Conservation (phyloP, 345 rosid species). For the Citrus mangshanensis region DNA sequence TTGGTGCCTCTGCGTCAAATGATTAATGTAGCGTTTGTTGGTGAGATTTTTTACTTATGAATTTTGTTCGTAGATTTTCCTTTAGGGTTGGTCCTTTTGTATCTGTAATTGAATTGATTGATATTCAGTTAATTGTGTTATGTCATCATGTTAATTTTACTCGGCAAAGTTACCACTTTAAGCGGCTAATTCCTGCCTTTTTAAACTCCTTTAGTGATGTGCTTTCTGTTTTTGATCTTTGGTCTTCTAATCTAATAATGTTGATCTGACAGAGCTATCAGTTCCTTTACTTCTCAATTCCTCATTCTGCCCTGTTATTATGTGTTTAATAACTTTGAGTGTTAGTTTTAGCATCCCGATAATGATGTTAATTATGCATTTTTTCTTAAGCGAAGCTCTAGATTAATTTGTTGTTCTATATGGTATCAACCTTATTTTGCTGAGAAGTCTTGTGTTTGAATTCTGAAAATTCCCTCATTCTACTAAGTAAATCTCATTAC, state of each 20-base stretch:
- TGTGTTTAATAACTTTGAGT: not conserved
- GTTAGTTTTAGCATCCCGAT: not conserved
- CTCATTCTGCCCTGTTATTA: not conserved
- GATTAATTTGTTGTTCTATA: not conserved
- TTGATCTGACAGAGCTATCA: not conserved
- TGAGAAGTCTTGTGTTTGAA: not conserved
- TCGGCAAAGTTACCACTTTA: not conserved
- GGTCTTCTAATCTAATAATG: not conserved
- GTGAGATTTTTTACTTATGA: not conserved
- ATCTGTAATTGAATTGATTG: not conserved
- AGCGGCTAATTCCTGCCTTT: not conserved
- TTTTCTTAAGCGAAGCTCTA: not conserved
- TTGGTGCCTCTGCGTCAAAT: not conserved
- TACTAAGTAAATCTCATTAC: not conserved
- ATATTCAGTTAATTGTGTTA: not conserved
- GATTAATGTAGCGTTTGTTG: not conserved
- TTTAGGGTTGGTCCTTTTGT: not conserved
- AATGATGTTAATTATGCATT: not conserved
- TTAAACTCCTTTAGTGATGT: not conserved
- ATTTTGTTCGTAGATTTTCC: not conserved
- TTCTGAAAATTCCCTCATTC: not conserved
- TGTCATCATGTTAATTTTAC: not conserved
- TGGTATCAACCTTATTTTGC: not conserved
- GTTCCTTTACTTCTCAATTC: not conserved
- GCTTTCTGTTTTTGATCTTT: not conserved